These are phyloP conservation scores for Podila horticola DNA, from an alignment of 192 early-diverging fungal genomes.

Conservation along the genomic window DNA sequence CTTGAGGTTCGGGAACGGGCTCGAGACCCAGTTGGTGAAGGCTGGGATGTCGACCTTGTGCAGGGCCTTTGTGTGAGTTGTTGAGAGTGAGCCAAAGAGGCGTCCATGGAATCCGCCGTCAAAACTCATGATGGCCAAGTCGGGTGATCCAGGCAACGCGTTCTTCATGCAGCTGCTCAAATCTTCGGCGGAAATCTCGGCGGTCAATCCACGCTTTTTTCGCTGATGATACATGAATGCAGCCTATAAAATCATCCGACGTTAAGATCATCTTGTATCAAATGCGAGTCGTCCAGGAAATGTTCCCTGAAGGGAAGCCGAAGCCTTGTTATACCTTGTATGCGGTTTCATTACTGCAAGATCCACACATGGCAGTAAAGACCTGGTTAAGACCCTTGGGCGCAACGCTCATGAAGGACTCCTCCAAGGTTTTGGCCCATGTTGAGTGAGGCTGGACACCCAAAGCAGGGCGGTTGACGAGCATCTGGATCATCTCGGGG, in stretches of 20 bases:
- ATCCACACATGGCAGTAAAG: slow-evolving; percentile 78
- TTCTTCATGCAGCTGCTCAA: slow-evolving; percentile 72
- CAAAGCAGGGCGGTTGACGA: slow-evolving; percentile 74
- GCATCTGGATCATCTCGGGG: slow-evolving; percentile 68
- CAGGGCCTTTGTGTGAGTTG: slow-evolving; percentile 74
- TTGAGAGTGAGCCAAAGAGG: slow-evolving; percentile 73
- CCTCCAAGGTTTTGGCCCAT: slow-evolving; percentile 68
- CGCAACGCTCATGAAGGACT: slow-evolving; percentile 73
- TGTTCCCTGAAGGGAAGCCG: too few species aligned
- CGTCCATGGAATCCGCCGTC: slow-evolving; percentile 73
- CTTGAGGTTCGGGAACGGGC: slow-evolving; percentile 72
- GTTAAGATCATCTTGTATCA: too few species aligned
- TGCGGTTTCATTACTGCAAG: slow-evolving; percentile 80
- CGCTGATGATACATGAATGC: slow-evolving; percentile 74
- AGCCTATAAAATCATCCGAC: slow-evolving; percentile 24
- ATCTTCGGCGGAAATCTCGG: slow-evolving; percentile 52
- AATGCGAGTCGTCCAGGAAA: too few species aligned
- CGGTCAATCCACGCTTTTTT: slow-evolving; percentile 55
- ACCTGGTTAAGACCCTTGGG: slow-evolving; percentile 75
- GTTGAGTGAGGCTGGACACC: slow-evolving; percentile 72
- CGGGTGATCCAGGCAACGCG: slow-evolving; percentile 67
- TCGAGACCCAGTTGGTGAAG: slow-evolving; percentile 54
- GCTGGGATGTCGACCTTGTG: slow-evolving; percentile 83
- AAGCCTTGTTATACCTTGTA: slow-evolving; percentile 58
- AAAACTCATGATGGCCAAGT: slow-evolving; percentile 75